Percentiles rank a stretch among this genome's conserved stretches.
Conservation (phyloP, 2,329 filamentous ascomycete species). For the Trichoderma lentiforme region DNA sequence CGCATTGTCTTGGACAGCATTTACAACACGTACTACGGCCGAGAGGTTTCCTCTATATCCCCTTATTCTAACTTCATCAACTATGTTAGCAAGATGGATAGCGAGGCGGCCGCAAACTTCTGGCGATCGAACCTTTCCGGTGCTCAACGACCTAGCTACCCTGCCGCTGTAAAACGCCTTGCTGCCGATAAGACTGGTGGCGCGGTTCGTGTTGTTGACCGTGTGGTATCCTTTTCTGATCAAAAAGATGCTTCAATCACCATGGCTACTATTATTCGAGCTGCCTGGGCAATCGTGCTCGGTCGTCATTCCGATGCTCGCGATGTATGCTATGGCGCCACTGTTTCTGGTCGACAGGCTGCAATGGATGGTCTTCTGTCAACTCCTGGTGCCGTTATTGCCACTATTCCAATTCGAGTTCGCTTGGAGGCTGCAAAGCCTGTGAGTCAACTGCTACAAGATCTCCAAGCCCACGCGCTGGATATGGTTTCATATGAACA, state of each 20-base stretch:
- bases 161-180: background rate
- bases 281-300: constrained; percentile 14
- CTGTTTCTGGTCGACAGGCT: constrained; percentile 20
- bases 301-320: background rate
- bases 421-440: constrained; percentile 12
- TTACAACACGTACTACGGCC: background rate
- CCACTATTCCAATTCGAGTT: constrained; percentile 22
- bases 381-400: constrained; percentile 21
- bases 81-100: constrained; percentile 11
- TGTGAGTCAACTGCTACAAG: constrained; percentile 16
- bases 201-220: background rate
- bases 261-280: constrained; percentile 4
- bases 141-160: constrained; percentile 5
- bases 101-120: constrained; percentile 2
- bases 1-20: constrained; percentile 13
- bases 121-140: constrained; percentile 13
- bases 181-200: background rate
- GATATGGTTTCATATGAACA: constrained; percentile 27
- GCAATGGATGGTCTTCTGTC: constrained; percentile 17
- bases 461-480: constrained; percentile 20
- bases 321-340: constrained; percentile 7
- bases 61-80: constrained; percentile 15
- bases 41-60: background rate
- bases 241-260: background rate
- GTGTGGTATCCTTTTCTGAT: background rate